phyloP scores from a whole-genome alignment of 1,284 basidiomycete species.

The Earliella scabrosa region DNA sequence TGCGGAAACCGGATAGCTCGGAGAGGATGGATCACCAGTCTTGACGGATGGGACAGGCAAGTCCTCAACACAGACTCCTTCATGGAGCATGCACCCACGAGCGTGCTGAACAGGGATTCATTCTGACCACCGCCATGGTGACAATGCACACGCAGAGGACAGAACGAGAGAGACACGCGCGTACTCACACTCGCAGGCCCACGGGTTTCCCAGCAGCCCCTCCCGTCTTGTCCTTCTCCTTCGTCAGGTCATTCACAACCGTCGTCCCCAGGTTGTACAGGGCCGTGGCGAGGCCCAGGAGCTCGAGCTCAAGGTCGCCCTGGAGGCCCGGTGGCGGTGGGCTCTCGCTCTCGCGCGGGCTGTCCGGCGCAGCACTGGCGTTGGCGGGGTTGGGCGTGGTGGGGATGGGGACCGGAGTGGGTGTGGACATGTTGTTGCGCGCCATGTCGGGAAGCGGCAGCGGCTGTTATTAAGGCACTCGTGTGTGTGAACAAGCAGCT shows the following conservation, averaged over 20 bases:
- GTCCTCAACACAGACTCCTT: no score
- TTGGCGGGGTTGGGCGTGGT: not conserved
- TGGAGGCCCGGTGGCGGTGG: slow-evolving; percentile 67
- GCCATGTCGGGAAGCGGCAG: slow-evolving; percentile 15
- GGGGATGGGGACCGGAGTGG: slow-evolving; percentile 3
- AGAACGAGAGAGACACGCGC: not conserved
- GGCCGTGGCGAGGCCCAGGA: slow-evolving; percentile 72
- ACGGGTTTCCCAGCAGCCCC: slow-evolving; percentile 65
- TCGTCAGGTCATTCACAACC: slow-evolving; percentile 77
- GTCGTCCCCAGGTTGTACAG: slow-evolving; percentile 80
- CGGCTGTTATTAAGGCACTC: slow-evolving; percentile 2
- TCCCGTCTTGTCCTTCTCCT: slow-evolving; percentile 70
- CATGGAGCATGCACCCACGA: no score
- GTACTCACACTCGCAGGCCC: slow-evolving; percentile 64
- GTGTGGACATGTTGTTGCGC: slow-evolving; percentile 25
- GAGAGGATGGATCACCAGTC: no score
- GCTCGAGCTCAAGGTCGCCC: slow-evolving; percentile 76
- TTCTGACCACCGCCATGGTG: no score
- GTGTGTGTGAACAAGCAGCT: not conserved
- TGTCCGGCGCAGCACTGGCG: slow-evolving; percentile 59
- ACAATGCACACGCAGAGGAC: not conserved
- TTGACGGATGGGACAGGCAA: no score
- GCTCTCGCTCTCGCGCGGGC: slow-evolving; percentile 71
- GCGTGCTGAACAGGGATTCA: no score
- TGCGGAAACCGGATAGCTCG: no score